Conservation (phyloP, 768 basidiomycete genomes). For the Nidularia sp. region DNA sequence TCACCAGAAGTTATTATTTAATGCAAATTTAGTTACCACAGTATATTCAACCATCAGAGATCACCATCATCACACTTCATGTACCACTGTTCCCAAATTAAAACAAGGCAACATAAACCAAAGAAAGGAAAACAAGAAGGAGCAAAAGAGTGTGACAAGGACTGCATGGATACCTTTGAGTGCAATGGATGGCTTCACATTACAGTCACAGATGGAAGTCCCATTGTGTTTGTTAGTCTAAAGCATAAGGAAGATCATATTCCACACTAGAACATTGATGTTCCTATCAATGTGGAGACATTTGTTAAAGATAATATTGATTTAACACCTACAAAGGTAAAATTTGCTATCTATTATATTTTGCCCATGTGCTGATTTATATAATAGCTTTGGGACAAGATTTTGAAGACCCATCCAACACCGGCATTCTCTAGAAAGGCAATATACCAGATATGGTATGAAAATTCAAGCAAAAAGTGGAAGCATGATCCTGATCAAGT, state of each 20-base stretch:
- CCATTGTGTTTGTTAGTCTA: constrained; percentile 6
- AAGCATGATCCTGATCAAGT: constrained; percentile 18
- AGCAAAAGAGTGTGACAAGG: constrained; percentile 15
- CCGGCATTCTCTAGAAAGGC: constrained; percentile 6
- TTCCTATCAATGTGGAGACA: constrained; percentile 9
- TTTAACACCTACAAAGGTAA: constrained; percentile 9
- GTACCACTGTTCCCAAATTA: constrained; percentile 10
- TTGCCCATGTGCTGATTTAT: background rate
- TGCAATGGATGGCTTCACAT: constrained; percentile 20
- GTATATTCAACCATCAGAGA: constrained; percentile 1
- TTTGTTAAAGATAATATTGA: constrained; percentile 3
- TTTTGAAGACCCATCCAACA: constrained; percentile 3
- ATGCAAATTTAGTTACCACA: constrained; percentile 5
- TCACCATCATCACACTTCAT: constrained; percentile 3
- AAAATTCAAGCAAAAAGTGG: constrained; percentile 12
- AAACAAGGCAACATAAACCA: constrained; percentile 11
- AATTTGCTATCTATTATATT: background rate
- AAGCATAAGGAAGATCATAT: constrained; percentile 15
- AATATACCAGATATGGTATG: constrained; percentile 17
- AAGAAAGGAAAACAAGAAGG: constrained; percentile 6
- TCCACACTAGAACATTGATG: constrained; percentile 14
- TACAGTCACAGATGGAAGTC: constrained; percentile 6
- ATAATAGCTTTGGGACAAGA: constrained; percentile 12
- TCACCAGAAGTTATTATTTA: too few relatives aligned
- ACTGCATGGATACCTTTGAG: constrained; percentile 16